Evolutionary conservation across 1,139 yeast species (phyloP), one percentile per base, ranked within the genome.

Genomic region (Debaryomyces nepalensis): DNA sequence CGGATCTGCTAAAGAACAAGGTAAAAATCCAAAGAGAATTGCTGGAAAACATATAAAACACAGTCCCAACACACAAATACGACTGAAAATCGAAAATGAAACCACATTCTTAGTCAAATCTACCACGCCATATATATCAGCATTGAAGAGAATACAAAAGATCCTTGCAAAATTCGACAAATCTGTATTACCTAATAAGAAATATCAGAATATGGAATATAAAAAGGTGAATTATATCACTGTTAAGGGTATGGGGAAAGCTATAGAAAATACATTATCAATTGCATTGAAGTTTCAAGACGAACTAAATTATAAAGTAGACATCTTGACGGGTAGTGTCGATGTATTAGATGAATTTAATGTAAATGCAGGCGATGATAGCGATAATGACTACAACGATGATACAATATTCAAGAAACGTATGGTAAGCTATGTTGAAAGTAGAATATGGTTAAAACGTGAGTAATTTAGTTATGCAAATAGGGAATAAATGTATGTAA

Each of bases 181-280:
- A 38, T 44, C 61, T 10, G 42, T 51, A 7, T 52, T 62, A 23
- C 61, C 64, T 6, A 57, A 59, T 23, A 58, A 59, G 18, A 71
- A 69, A 47, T 70, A 65, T 43, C 71, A 73, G 41, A 59, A 63
- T 30, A 71, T 72, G 2, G 67, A 67, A 24, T 70, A 62, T 49
- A 68, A 65, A 42, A 63, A 68, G 24, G 65, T 69, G 1, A 59
- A 69, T 31, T 77, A 67, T 53, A 64, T 84, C 11, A 68, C 75
- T 0, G 73, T 85, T 2, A 66, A 79, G 47, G 93, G 89, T 0
- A 83, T 84, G 88, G 91, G 91, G 1, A 75, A 73, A 40, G 75
- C 87, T 5, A 77, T 82, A 4, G 78, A 71, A 36, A 82, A 76
- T 53, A 75, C 83, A 0, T 46, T 82, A 8, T 63, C 78, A 9